Base-by-base conservation (phyloP, 441 rosid genomes). In the Raphanus hybrid region DNA sequence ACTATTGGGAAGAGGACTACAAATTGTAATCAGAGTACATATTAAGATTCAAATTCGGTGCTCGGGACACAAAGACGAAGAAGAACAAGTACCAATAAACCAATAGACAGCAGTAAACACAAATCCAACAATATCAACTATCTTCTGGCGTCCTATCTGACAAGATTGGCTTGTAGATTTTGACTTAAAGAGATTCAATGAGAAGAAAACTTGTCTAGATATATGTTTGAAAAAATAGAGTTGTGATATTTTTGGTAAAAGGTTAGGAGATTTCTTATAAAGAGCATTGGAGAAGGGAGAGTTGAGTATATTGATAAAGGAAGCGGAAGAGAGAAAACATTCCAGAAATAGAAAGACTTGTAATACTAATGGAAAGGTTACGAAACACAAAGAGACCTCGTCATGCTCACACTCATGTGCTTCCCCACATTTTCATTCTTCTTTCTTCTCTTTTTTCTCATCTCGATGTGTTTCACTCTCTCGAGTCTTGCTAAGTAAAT, bases 341-440 rank as follows among this genome's bases (percentile, higher is more conserved):
- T 39, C 82, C 82, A 68, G 7, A 68, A 78, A 62, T 29, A n/a
- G 82, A 73, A 78, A 52, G 70, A 27, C 61, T 66, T 73, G 35
- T 29, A 35, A 45, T 16, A 59, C 2, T 9, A n/a, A 60, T 1
- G 60, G 77, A 61, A 78, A 78, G 78, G 16, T 78, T 78, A 61
- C 70, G 32, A 78, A 73, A 78, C 81, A 78, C 81, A 73, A 73
- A 62, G 74, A 70, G 37, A 68, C 67, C 70, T 79, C 74, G 67
- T 54, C 64, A 37, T 62, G 34, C 34, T 29, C 34, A 29, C 34
- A 29, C 34, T 29, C 34, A 29, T 29, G 34, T 29, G 34, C 34
- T 3, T 29, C 34, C 34, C 34, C 34, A 29, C 34, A 29, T 29
- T 29, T 29, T 29, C 34, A 16, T 3, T 29, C 34, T 29, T 29